phyloP scores from a whole-genome alignment of 2,329 filamentous ascomycete genomes.

The Neurospora sp. region DNA sequence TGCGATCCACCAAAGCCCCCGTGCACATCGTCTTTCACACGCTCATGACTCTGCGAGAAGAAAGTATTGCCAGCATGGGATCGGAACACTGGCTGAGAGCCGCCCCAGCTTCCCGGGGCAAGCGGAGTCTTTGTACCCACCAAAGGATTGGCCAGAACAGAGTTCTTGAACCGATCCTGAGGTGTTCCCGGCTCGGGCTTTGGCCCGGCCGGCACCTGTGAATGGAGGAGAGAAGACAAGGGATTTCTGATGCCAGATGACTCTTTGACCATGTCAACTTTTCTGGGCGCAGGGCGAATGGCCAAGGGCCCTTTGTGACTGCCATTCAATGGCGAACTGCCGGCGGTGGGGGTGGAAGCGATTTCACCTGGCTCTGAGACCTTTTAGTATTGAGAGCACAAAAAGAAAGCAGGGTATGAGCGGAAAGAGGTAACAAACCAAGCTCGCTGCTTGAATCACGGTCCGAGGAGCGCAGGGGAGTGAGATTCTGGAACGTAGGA shows the following conservation, averaged over 20 bases:
- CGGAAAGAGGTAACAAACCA: neutral
- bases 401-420: neutral
- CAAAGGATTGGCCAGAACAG: constrained; percentile 2
- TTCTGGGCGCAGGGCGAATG: neutral
- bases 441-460: neutral
- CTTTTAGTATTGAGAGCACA: neutral
- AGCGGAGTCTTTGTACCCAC: neutral
- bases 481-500: neutral
- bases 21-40: neutral
- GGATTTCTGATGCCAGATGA: neutral
- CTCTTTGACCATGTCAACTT: neutral
- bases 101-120: neutral
- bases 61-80: neutral
- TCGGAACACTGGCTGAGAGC: neutral
- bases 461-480: neutral
- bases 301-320: neutral
- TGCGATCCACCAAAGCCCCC: neutral
- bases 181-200: constrained; percentile 2
- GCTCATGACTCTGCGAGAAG: neutral
- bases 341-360: neutral
- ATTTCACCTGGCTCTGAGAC: neutral
- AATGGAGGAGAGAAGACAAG: neutral
- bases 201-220: constrained; percentile 18
- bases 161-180: constrained; percentile 6
- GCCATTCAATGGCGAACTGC: neutral